These are phyloP conservation scores for Hyaloscypha hepaticicola DNA, from an alignment of 495 filamentous ascomycete species.

Conservation along the genomic window DNA sequence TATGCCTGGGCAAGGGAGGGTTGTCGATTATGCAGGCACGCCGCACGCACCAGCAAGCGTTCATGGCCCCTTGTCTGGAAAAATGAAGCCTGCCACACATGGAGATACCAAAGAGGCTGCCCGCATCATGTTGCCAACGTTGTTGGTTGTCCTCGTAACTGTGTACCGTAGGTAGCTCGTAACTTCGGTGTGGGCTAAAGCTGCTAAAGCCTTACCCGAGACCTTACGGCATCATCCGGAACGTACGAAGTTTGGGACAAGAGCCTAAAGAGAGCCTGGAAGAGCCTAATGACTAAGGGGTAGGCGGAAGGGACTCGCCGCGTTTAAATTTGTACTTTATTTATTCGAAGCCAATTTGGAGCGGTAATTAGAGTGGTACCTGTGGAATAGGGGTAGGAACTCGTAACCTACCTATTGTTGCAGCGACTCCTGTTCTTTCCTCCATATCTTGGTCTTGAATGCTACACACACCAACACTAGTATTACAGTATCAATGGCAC, in stretches of 20 bases:
- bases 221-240: background rate
- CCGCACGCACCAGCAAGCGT: background rate
- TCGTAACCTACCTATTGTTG: too few relatives aligned
- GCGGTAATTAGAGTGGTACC: too few relatives aligned
- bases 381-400: too few relatives aligned
- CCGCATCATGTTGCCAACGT: background rate
- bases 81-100: background rate
- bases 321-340: background rate
- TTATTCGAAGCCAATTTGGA: too few relatives aligned
- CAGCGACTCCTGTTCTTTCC: too few relatives aligned
- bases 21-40: background rate
- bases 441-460: too few relatives aligned
- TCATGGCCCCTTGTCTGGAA: background rate
- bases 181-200: too few relatives aligned
- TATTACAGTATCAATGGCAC: too few relatives aligned
- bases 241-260: background rate
- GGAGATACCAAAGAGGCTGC: background rate
- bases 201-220: background rate
- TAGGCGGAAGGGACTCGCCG: background rate
- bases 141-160: too few relatives aligned
- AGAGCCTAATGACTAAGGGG: background rate
- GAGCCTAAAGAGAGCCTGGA: too few relatives aligned
- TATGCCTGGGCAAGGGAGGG: background rate
- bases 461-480: too few relatives aligned
- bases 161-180: too few relatives aligned